A percentile compares a stretch with the other conserved stretches of the same genome.
phyloP scores from a whole-genome alignment of 116 monocot species.

The Cymodocea nodosa region DNA sequence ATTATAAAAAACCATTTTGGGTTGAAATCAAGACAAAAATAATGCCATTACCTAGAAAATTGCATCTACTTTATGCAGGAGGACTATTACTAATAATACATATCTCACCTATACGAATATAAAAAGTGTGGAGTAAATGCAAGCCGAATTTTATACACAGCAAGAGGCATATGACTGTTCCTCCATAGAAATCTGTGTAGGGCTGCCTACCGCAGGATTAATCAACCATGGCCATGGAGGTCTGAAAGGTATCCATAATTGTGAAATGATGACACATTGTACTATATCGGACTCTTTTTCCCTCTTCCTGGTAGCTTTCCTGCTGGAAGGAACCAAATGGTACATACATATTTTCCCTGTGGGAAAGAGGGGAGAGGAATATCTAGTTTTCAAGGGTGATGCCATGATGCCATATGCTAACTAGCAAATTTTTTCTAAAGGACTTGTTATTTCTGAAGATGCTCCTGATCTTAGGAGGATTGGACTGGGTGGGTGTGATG shows the following conservation, averaged over 20 bases:
- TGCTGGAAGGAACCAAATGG: not conserved
- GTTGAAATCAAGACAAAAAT: too few species aligned
- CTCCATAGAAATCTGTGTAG: constrained; percentile 5
- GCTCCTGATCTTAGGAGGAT: not conserved
- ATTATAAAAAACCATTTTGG: too few species aligned
- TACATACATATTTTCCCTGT: constrained; percentile 1
- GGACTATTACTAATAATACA: not conserved
- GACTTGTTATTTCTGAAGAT: not conserved
- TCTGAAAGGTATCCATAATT: constrained; percentile 9
- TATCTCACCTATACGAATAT: not conserved
- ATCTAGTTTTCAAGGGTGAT: constrained; percentile 1
- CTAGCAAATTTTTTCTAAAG: not conserved
- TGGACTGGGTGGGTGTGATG: not conserved
- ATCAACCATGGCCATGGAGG: not conserved
- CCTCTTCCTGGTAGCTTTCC: not conserved
- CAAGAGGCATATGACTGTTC: not conserved
- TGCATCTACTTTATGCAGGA: too few species aligned
- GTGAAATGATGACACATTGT: constrained; percentile 15
- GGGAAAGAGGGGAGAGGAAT: not conserved
- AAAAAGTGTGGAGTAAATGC: not conserved
- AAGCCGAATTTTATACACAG: not conserved
- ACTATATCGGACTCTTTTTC: constrained; percentile 4
- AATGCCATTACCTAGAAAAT: too few species aligned
- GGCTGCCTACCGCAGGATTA: not conserved
- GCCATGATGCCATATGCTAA: not conserved